Conservation (phyloP, 257 asterid genomes). For the Jaltomata sinuosa region DNA sequence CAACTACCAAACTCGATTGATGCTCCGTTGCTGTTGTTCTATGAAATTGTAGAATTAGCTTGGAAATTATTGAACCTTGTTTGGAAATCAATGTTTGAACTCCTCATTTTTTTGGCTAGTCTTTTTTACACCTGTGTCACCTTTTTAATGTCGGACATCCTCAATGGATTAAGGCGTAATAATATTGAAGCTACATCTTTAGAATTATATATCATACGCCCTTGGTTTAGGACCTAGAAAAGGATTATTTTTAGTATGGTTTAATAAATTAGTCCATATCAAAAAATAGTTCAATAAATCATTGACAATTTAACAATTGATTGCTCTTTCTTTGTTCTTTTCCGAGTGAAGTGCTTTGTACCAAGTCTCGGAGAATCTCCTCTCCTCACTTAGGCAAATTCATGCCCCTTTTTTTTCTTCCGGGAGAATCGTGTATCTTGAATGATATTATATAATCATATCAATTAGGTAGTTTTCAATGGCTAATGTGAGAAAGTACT, state of each 20-base stretch:
- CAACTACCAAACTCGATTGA: background rate
- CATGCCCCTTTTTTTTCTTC: background rate
- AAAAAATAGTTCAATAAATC: background rate
- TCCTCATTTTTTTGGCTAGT: background rate
- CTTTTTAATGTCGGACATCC: background rate
- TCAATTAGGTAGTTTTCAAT: background rate
- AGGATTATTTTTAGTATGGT: background rate
- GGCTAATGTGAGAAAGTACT: background rate
- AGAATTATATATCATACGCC: background rate
- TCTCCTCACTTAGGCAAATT: background rate
- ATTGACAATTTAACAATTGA: background rate
- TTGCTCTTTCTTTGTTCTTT: background rate
- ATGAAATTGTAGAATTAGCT: background rate
- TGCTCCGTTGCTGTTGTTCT: background rate
- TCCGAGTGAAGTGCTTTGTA: background rate
- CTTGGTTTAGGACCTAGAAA: background rate
- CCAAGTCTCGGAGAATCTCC: background rate
- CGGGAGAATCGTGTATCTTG: background rate
- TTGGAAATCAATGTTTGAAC: background rate
- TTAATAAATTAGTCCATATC: background rate
- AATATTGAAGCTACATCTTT: background rate
- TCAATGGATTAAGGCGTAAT: background rate
- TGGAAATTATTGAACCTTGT: background rate
- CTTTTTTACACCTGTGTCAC: background rate
- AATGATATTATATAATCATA: background rate